A percentile compares a stretch with the other conserved stretches of the same genome.
phyloP scores from a whole-genome alignment of 2,329 filamentous ascomycete genomes.

The Claviceps cyperi region DNA sequence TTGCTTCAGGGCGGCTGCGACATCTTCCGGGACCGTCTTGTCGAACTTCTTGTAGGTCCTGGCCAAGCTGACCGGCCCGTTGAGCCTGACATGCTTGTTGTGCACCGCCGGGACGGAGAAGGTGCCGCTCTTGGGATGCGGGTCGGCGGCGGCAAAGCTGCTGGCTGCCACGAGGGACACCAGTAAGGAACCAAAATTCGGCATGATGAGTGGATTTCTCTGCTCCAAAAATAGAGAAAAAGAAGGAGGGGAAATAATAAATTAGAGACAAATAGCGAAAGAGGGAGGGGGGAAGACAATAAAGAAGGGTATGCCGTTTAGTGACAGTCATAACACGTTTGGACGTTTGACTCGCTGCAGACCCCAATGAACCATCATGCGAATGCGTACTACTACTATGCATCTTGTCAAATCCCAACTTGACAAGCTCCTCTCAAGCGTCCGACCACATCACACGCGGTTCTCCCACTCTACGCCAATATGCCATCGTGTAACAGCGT shows the following conservation, averaged over 20 bases:
- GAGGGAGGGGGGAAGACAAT: neutral
- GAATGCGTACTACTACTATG: too few species aligned
- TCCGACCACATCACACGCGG: too few species aligned
- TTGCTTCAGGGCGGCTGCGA: neutral
- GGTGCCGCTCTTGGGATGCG: neutral
- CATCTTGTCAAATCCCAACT: too few species aligned
- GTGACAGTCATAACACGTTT: too few species aligned
- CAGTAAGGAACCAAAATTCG: conserved; percentile 10
- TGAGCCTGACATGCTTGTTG: conserved; percentile 5
- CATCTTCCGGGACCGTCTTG: conserved; percentile 5
- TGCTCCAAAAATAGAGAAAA: neutral
- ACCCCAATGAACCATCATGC: too few species aligned
- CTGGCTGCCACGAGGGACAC: conserved; percentile 9
- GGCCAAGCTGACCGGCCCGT: conserved; percentile 8
- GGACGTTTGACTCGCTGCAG: too few species aligned
- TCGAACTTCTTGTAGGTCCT: conserved; percentile 9
- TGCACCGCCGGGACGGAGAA: conserved; percentile 4
- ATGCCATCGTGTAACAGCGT: too few species aligned
- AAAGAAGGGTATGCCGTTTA: too few species aligned
- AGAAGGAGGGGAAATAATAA: neutral
- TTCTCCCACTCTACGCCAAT: too few species aligned
- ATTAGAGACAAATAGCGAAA: neutral
- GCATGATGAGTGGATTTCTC: conserved; percentile 6
- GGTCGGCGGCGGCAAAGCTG: conserved; percentile 3
- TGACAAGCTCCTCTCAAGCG: too few species aligned